Percentiles rank a stretch among this genome's conserved stretches.
phyloP scores from a whole-genome alignment of 371 early-diverging fungal species.

The Scutellospora calospora region DNA sequence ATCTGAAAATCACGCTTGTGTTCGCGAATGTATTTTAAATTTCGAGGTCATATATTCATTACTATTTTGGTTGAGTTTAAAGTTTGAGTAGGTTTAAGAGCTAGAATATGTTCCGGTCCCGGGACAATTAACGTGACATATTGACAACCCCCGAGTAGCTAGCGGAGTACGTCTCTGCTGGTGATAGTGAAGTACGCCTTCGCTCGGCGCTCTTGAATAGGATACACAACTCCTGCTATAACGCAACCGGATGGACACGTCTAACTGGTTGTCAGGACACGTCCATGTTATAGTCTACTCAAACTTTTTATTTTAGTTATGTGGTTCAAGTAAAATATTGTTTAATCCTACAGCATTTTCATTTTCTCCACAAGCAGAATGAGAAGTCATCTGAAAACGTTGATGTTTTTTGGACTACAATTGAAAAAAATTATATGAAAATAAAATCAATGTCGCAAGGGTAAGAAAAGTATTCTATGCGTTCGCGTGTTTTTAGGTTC shows the following conservation, averaged over 20 bases:
- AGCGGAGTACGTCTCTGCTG: neutral
- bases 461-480: too few relatives aligned
- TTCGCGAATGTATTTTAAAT: conserved; percentile 2
- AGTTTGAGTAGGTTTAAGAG: conserved; percentile 20
- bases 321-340: neutral
- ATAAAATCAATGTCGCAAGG: too few relatives aligned
- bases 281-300: conserved; percentile 15
- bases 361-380: conserved; percentile 6
- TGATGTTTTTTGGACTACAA: neutral
- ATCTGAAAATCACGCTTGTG: too few relatives aligned
- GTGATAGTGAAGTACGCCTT: neutral
- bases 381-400: conserved; percentile 18
- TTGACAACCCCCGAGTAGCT: conserved; percentile 28
- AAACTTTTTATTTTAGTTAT: neutral
- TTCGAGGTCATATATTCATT: conserved; percentile 18
- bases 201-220: conserved; percentile 24
- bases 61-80: neutral
- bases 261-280: conserved; percentile 16
- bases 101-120: conserved; percentile 40
- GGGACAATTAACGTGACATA: conserved; percentile 39
- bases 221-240: neutral
- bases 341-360: neutral
- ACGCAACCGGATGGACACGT: conserved; percentile 17
- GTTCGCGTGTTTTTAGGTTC: too few relatives aligned
- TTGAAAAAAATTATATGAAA: neutral